Percentiles rank a stretch among this genome's conserved stretches.
Evolutionary conservation across 768 basidiomycete genomes (phyloP).

Genomic region (Pulveroboletus ravenelii): DNA sequence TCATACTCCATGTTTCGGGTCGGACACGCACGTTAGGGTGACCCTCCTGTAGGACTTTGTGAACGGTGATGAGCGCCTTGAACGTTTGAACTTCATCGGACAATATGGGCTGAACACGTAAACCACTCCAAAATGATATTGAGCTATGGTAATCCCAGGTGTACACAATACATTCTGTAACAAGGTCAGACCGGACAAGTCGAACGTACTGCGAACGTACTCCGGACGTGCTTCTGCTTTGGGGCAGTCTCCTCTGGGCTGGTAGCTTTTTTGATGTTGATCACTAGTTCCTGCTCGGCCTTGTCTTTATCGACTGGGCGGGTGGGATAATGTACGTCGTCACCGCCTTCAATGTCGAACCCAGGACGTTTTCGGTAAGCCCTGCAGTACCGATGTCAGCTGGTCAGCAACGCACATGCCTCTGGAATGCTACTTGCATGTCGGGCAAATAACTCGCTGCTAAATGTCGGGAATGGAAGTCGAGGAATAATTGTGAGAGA

Average conservation of each 20-base stretch:
- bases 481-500: background rate
- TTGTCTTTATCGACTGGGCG: slow-evolving; percentile 98
- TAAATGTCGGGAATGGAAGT: slow-evolving; percentile 2
- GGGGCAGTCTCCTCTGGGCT: slow-evolving; percentile 93
- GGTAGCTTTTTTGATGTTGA: slow-evolving; percentile 98
- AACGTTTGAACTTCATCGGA: slow-evolving; percentile 98
- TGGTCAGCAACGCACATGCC: background rate
- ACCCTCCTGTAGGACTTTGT: slow-evolving; percentile 97
- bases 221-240: slow-evolving; percentile 99
- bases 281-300: slow-evolving; percentile 87
- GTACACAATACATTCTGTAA: slow-evolving; percentile 91
- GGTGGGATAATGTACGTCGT: slow-evolving; percentile 87
- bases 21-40: slow-evolving; percentile 71
- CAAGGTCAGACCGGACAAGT: slow-evolving; percentile 12
- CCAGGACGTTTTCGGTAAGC: slow-evolving; percentile 32
- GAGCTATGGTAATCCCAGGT: slow-evolving; percentile 99
- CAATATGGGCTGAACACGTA: slow-evolving; percentile 94
- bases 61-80: slow-evolving; percentile 95
- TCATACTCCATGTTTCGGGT: background rate
- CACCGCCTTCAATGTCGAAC: slow-evolving; percentile 69
- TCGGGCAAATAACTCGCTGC: slow-evolving; percentile 4
- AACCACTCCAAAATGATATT: slow-evolving; percentile 95
- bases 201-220: slow-evolving; percentile 45
- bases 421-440: slow-evolving; percentile 24
- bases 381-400: slow-evolving; percentile 23